phyloP scores from a whole-genome alignment of 2,329 filamentous ascomycete genomes.

The Exophiala oligosperma region DNA sequence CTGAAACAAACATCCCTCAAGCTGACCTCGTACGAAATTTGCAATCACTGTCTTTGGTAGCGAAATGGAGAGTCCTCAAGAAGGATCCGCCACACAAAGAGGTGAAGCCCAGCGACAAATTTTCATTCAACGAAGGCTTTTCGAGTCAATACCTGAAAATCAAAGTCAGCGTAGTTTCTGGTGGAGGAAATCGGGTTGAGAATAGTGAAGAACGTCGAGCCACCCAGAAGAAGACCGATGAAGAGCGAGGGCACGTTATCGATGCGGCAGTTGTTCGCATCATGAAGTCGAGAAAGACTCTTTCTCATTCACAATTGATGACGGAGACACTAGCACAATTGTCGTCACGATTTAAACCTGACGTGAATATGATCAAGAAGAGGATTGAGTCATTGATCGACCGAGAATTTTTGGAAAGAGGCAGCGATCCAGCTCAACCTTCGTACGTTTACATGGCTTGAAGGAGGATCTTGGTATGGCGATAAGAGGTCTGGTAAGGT shows the following conservation, averaged over 20 bases:
- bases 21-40: constrained; percentile 74
- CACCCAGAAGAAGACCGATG: constrained; percentile 52
- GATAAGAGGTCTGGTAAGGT: too few species aligned
- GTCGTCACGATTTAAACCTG: constrained; percentile 49
- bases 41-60: constrained; percentile 77
- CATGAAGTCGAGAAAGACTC: constrained; percentile 55
- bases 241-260: constrained; percentile 50
- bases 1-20: constrained; percentile 73
- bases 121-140: constrained; percentile 80
- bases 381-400: constrained; percentile 56
- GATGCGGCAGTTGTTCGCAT: constrained; percentile 55
- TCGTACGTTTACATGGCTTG: constrained; percentile 35
- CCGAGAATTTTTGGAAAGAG: constrained; percentile 52
- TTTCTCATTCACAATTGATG: constrained; percentile 51
- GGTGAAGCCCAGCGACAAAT: constrained; percentile 73
- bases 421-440: constrained; percentile 31
- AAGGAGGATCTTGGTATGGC: neutral
- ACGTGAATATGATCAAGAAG: constrained; percentile 55
- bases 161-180: constrained; percentile 80
- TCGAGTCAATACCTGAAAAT: constrained; percentile 80
- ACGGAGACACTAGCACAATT: constrained; percentile 52
- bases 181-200: constrained; percentile 80
- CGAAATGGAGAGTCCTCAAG: constrained; percentile 76
- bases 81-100: constrained; percentile 80
- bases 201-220: constrained; percentile 60